phyloP scores from a whole-genome alignment of 139 green algal genomes.

The Coelastrella sp. region DNA sequence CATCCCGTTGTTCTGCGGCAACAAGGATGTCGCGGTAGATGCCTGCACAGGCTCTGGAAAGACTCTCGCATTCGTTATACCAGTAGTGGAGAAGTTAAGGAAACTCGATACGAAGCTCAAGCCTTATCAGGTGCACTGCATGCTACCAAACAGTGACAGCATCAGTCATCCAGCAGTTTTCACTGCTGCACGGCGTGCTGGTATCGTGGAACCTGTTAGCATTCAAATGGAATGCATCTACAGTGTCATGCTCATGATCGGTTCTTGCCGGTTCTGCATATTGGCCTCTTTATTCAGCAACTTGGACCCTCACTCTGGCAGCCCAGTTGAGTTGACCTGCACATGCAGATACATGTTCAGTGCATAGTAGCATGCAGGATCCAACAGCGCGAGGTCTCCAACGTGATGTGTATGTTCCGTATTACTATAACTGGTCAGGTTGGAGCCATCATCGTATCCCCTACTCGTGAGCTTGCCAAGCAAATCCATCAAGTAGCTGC shows the following conservation, averaged over 20 bases:
- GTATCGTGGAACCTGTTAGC: neutral
- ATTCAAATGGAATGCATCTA: neutral
- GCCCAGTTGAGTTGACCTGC: too few relatives aligned
- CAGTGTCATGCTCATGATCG: too few relatives aligned
- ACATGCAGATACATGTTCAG: neutral
- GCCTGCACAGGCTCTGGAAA: constrained; percentile 97
- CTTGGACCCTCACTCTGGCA: too few relatives aligned
- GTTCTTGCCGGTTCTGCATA: too few relatives aligned
- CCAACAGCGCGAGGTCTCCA: too few relatives aligned
- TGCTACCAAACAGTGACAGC: neutral
- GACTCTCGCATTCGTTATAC: constrained; percentile 97
- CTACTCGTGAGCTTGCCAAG: constrained; percentile 93
- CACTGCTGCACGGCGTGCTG: neutral
- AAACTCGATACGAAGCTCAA: constrained; percentile 73
- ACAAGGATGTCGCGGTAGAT: constrained; percentile 98
- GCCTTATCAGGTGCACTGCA: constrained; percentile 77
- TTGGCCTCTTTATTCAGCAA: too few relatives aligned
- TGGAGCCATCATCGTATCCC: constrained; percentile 85
- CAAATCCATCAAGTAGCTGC: constrained; percentile 90
- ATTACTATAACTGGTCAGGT: too few relatives aligned
- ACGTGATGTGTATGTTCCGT: too few relatives aligned
- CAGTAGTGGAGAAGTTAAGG: constrained; percentile 90
- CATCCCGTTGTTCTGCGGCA: constrained; percentile 91
- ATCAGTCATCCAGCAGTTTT: neutral
- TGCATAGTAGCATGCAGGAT: too few relatives aligned